Base-by-base conservation (phyloP, 2,329 filamentous ascomycete genomes). In the Bipolaris zeicola region DNA sequence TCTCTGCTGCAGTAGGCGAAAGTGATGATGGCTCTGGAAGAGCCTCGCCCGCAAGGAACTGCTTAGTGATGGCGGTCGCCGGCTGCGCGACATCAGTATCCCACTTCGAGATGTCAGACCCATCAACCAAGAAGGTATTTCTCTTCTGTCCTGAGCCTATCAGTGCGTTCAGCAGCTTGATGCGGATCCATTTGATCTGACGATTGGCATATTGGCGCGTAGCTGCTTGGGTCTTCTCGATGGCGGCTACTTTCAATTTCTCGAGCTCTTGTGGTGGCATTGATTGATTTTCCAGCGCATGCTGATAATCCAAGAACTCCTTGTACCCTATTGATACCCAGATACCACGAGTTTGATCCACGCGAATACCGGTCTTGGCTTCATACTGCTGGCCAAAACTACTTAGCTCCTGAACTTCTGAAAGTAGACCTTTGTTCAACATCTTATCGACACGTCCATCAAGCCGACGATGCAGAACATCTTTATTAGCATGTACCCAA, bases 311-410 rank as follows among this genome's bases (percentile, higher is more conserved):
- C 55, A 90, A 84, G 70, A 98, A 89, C 71, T 99, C 92, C 73
- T 96, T 97, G 77, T 92, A 97, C 1, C 95, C 95, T 60, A 99
- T 99, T 1, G 93, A 95, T 50, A 96, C 90, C 92, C 94, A 99
- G 41, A 99, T 96, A 0, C 95, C 96, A 50, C 88, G 87, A 1
- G 85, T 90, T 62, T 86, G 83, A 69, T 98, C 92, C 1, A 95
- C 77, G 0, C 75, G 62, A 1, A 80, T 75, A 0, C 86, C 88
- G 5, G 64, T 66, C 1, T 78, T 68, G 0, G 78, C 71, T 45
- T 79, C 72, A 51, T 82, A 76, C 4, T 76, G 64, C 14, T 77
- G 66, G 2, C 83, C 75, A 57, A 83, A 82, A 1, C 76, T 70
- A 11, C 79, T 78, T 66, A 90, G 81, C 1, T 73, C 77, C 37